phyloP scores from a whole-genome alignment of 257 asterid species.

The Mentha longifolia region DNA sequence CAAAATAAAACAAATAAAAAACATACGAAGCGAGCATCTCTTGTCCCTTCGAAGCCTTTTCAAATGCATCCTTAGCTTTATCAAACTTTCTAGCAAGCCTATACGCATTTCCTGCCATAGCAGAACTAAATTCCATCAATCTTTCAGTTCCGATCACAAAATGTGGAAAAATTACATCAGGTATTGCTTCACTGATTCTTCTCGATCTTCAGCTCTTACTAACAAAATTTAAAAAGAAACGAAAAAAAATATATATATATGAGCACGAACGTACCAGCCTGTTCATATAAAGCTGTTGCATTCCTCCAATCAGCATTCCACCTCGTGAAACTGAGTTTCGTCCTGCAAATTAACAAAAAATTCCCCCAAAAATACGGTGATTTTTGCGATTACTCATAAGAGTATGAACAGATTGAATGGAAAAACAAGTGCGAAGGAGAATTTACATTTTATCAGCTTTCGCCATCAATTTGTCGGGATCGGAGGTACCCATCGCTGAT shows the following conservation, averaged over 20 bases:
- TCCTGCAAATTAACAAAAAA: slow-evolving; percentile 48
- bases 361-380: slow-evolving; percentile 12
- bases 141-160: not conserved
- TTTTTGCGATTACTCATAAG: slow-evolving; percentile 22
- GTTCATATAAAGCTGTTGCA: slow-evolving; percentile 90
- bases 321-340: slow-evolving; percentile 86
- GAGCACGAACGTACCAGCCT: slow-evolving; percentile 66
- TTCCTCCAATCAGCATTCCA: slow-evolving; percentile 96
- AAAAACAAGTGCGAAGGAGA: not conserved
- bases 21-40: slow-evolving; percentile 97
- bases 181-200: not conserved
- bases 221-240: slow-evolving; percentile 10
- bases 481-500: slow-evolving; percentile 77
- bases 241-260: not conserved
- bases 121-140: slow-evolving; percentile 19
- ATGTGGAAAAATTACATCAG: slow-evolving; percentile 13
- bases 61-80: slow-evolving; percentile 88
- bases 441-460: slow-evolving; percentile 91
- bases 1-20: slow-evolving; percentile 23
- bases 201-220: slow-evolving; percentile 2
- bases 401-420: not conserved
- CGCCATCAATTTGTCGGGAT: slow-evolving; percentile 79
- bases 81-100: slow-evolving; percentile 70
- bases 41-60: slow-evolving; percentile 97
- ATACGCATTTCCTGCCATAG: slow-evolving; percentile 66